A percentile compares a stretch with the other conserved stretches of the same genome.
Conservation (phyloP, 1,284 basidiomycete genomes). For the Trichosporon faecale region DNA sequence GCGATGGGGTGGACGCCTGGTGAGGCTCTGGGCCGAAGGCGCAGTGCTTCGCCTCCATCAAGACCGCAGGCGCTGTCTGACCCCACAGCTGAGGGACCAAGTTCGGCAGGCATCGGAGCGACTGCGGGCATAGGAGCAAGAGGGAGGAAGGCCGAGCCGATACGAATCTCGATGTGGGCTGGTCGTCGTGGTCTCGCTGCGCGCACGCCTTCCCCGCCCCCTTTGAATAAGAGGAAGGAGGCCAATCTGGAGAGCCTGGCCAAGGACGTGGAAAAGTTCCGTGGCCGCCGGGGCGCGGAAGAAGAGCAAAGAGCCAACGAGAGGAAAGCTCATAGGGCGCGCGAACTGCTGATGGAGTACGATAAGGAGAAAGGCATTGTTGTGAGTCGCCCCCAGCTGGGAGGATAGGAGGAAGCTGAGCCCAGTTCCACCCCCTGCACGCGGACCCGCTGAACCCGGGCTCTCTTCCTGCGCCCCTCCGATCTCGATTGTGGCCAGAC, state of each 20-base stretch:
- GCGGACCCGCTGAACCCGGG: slow-evolving; percentile 41
- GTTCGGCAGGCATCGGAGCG: slow-evolving; percentile 16
- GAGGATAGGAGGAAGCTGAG: neutral
- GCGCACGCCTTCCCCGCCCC: slow-evolving; percentile 42
- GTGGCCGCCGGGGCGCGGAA: slow-evolving; percentile 37
- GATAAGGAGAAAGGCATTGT: slow-evolving; percentile 41
- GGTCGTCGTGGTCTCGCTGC: slow-evolving; percentile 40
- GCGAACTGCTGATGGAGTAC: slow-evolving; percentile 37
- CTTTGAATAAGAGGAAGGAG: slow-evolving; percentile 23
- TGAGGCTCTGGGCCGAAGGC: slow-evolving; percentile 42
- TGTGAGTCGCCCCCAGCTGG: slow-evolving; percentile 28
- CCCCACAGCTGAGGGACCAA: too few relatives aligned
- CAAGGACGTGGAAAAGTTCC: slow-evolving; percentile 39
- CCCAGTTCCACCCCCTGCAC: slow-evolving; percentile 51
- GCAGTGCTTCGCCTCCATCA: slow-evolving; percentile 20
- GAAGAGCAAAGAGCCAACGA: slow-evolving; percentile 37
- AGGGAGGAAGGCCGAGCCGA: slow-evolving; percentile 37
- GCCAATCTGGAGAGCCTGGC: slow-evolving; percentile 35
- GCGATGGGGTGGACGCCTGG: slow-evolving; percentile 54
- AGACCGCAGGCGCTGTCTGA: neutral
- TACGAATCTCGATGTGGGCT: slow-evolving; percentile 50
- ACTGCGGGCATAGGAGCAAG: slow-evolving; percentile 7
- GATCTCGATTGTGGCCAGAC: slow-evolving; percentile 42
- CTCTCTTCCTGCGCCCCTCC: slow-evolving; percentile 41
- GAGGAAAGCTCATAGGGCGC: slow-evolving; percentile 38